These are phyloP conservation scores for Calonectria ilicicola DNA, from an alignment of 2,329 filamentous ascomycete genomes.

Conservation along the genomic window DNA sequence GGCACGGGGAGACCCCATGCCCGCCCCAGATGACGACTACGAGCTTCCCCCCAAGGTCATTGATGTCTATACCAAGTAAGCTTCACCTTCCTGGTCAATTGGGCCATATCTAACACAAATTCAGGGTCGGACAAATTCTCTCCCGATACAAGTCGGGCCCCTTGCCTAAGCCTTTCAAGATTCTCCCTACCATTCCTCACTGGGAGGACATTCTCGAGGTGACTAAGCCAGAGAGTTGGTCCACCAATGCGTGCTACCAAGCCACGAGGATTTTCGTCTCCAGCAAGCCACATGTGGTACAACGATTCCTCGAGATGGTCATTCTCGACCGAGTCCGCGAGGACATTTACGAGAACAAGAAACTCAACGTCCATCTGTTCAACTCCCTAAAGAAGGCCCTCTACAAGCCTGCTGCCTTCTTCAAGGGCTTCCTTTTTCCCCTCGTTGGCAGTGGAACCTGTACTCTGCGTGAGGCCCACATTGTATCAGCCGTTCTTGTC, in stretches of 20 bases:
- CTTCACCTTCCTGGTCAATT: background rate
- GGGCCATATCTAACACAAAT: constrained; percentile 24
- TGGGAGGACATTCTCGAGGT: constrained; percentile 91
- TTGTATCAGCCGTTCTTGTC: constrained; percentile 87
- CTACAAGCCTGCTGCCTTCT: constrained; percentile 95
- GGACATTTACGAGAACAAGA: constrained; percentile 93
- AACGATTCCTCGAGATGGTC: constrained; percentile 88
- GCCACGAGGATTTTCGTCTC: constrained; percentile 95
- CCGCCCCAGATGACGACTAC: constrained; percentile 79
- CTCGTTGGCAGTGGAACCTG: constrained; percentile 88
- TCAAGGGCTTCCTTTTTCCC: constrained; percentile 96
- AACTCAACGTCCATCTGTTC: constrained; percentile 95
- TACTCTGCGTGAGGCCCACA: constrained; percentile 91
- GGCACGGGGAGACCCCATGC: constrained; percentile 55
- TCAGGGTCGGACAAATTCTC: constrained; percentile 84
- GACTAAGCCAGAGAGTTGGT: constrained; percentile 81
- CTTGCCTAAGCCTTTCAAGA: constrained; percentile 97
- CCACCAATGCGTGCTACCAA: constrained; percentile 84
- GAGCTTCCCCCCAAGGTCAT: constrained; percentile 92
- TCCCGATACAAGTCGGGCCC: constrained; percentile 97
- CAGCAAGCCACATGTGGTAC: constrained; percentile 81
- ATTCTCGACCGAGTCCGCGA: constrained; percentile 92
- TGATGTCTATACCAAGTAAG: constrained; percentile 91
- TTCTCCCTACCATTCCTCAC: constrained; percentile 88
- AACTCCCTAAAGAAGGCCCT: constrained; percentile 90